A percentile compares a stretch with the other conserved stretches of the same genome.
phyloP scores from a whole-genome alignment of 441 rosid species.

The Oxalis stricta region DNA sequence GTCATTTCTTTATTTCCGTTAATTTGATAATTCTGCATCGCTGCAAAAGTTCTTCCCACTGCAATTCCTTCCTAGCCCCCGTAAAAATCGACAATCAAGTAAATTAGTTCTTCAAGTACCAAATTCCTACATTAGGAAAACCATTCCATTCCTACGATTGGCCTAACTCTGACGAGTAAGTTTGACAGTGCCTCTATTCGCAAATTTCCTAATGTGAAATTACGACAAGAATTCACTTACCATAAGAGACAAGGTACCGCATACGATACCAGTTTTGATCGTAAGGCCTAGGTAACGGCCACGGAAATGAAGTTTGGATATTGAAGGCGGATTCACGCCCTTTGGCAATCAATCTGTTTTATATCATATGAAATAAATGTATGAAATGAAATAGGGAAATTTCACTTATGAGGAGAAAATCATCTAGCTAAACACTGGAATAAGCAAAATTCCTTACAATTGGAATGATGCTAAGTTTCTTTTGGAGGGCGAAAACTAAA shows the following conservation, averaged over 20 bases:
- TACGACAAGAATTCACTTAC: not conserved
- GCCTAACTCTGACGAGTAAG: too few relatives aligned
- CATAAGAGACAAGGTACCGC: conserved; percentile 11
- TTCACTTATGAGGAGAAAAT: too few relatives aligned
- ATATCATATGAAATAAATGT: not conserved
- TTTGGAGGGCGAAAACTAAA: conserved; percentile 4
- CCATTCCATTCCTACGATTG: too few relatives aligned
- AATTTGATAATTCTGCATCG: conserved; percentile 13
- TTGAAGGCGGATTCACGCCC: conserved; percentile 14
- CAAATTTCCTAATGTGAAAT: not conserved
- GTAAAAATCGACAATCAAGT: not conserved
- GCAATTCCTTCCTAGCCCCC: conserved; percentile 18
- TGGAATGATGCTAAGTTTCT: conserved; percentile 5
- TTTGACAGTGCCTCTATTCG: not conserved
- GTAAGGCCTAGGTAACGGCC: conserved; percentile 3
- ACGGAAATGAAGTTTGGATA: not conserved
- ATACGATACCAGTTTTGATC: conserved; percentile 5
- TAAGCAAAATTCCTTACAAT: conserved; percentile 3
- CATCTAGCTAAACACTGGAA: not conserved
- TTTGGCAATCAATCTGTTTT: conserved; percentile 8
- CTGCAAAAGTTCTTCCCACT: conserved; percentile 15
- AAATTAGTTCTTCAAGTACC: too few relatives aligned
- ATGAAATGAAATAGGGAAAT: too few relatives aligned
- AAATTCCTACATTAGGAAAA: too few relatives aligned
- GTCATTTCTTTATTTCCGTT: conserved; percentile 26